phyloP scores from a whole-genome alignment of 495 filamentous ascomycete genomes.

The Aspergillus indologenus region DNA sequence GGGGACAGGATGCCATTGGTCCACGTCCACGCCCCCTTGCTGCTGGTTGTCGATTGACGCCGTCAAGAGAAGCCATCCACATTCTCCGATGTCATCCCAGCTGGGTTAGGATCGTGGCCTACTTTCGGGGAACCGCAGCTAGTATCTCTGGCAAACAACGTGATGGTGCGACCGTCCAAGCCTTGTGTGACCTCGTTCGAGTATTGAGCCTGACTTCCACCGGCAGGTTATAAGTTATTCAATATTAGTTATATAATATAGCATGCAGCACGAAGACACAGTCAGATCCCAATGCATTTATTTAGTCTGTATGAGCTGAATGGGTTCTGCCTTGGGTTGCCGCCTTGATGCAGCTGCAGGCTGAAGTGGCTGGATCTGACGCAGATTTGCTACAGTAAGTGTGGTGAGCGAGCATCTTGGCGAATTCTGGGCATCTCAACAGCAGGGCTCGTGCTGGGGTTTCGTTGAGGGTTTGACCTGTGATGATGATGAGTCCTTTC shows the following conservation, averaged over 20 bases:
- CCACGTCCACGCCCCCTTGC: not conserved
- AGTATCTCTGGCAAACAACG: not conserved
- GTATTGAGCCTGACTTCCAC: not conserved
- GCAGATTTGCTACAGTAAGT: not conserved
- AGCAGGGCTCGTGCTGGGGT: not conserved
- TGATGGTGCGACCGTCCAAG: not conserved
- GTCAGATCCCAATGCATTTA: not conserved
- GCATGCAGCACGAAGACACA: not conserved
- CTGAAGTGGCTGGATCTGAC: not conserved
- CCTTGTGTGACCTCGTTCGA: not conserved
- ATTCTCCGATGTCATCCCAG: not conserved
- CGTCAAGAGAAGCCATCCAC: not conserved
- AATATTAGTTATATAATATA: not conserved
- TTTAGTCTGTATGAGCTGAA: too few species aligned
- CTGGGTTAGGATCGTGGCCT: not conserved
- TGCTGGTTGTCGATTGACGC: not conserved
- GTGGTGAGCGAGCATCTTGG: not conserved
- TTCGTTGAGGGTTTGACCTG: not conserved
- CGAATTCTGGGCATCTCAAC: not conserved
- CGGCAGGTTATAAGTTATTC: not conserved
- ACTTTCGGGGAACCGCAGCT: not conserved
- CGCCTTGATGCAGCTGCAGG: not conserved
- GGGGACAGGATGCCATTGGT: not conserved
- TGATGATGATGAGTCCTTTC: not conserved
- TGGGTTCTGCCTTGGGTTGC: not conserved